phyloP scores from a whole-genome alignment of 306 rosid genomes.

The Prunus kanzakura region DNA sequence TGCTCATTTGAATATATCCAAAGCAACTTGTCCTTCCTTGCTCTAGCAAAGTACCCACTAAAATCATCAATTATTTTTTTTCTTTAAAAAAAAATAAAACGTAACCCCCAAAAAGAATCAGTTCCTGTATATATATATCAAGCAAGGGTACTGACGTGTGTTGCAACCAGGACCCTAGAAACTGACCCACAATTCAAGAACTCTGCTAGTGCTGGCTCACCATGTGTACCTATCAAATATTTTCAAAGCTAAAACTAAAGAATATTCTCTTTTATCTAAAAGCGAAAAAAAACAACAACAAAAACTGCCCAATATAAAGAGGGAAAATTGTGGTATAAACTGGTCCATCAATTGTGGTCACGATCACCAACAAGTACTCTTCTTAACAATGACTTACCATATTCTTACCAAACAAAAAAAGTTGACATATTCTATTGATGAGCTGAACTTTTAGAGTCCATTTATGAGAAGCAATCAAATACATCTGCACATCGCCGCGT shows the following conservation, averaged over 20 bases:
- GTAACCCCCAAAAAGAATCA: slow-evolving; percentile 12
- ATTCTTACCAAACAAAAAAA: not conserved
- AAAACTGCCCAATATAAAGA: slow-evolving; percentile 13
- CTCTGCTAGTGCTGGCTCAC: slow-evolving; percentile 30
- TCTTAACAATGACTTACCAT: not conserved
- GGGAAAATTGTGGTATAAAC: slow-evolving; percentile 21
- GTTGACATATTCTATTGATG: not conserved
- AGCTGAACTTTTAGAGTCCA: slow-evolving; percentile 1
- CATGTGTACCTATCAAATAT: slow-evolving; percentile 25
- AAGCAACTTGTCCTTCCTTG: not conserved
- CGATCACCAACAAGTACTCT: slow-evolving; percentile 30
- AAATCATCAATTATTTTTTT: not conserved
- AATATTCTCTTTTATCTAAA: slow-evolving; percentile 33
- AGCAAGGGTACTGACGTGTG: slow-evolving; percentile 15
- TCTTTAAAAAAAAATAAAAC: not conserved
- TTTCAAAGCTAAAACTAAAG: slow-evolving; percentile 3
- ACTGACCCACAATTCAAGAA: slow-evolving; percentile 20
- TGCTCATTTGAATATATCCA: not conserved
- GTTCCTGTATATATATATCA: slow-evolving; percentile 21
- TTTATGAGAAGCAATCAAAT: slow-evolving; percentile 17
- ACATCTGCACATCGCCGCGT: slow-evolving; percentile 48
- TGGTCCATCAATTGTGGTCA: slow-evolving; percentile 52
- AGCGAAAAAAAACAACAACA: slow-evolving; percentile 2
- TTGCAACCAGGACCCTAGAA: slow-evolving; percentile 38
- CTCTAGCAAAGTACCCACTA: not conserved